Evolutionary conservation across 2,329 filamentous ascomycete genomes (phyloP).

Genomic region (Lecanicillium sp.): DNA sequence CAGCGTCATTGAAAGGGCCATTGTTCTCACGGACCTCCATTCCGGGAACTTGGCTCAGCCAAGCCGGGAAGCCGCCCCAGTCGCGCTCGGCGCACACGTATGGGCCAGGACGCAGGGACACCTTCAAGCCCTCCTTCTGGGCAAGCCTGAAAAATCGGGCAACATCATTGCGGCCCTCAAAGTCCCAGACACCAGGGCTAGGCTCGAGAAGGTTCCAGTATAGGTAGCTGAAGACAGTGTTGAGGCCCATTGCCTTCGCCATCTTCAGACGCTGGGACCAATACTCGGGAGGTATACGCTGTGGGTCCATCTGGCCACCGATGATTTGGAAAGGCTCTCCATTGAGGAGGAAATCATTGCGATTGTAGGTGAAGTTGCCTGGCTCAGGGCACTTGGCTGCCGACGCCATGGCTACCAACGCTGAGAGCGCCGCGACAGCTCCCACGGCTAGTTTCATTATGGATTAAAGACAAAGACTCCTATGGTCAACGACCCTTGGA

Average conservation of each 20-base stretch:
- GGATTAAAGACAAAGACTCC: not conserved
- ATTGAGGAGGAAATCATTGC: slow-evolving; percentile 29
- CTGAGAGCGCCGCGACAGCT: slow-evolving; percentile 1
- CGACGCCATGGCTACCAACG: not conserved
- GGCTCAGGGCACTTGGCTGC: not conserved
- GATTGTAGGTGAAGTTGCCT: slow-evolving; percentile 29
- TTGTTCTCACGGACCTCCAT: slow-evolving; percentile 34
- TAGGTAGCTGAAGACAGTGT: slow-evolving; percentile 51
- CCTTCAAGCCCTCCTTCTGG: slow-evolving; percentile 32
- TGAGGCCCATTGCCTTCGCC: slow-evolving; percentile 75
- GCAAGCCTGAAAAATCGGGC: slow-evolving; percentile 35
- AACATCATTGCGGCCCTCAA: slow-evolving; percentile 32
- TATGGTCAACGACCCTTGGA: too few relatives aligned
- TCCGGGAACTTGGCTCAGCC: slow-evolving; percentile 31
- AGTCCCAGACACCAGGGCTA: slow-evolving; percentile 28
- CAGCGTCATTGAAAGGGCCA: slow-evolving; percentile 27
- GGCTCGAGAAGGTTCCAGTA: slow-evolving; percentile 44
- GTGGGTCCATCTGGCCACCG: slow-evolving; percentile 43
- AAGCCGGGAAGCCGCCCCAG: slow-evolving; percentile 41
- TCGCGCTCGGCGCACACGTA: slow-evolving; percentile 42
- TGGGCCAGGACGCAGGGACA: slow-evolving; percentile 37
- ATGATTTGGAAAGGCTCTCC: slow-evolving; percentile 33
- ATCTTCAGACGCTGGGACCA: slow-evolving; percentile 58
- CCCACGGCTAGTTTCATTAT: slow-evolving; percentile 3
- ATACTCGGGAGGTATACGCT: slow-evolving; percentile 37